These are phyloP conservation scores for Beauveria sp. DNA, from an alignment of 2,329 filamentous ascomycete species.

Conservation along the genomic window DNA sequence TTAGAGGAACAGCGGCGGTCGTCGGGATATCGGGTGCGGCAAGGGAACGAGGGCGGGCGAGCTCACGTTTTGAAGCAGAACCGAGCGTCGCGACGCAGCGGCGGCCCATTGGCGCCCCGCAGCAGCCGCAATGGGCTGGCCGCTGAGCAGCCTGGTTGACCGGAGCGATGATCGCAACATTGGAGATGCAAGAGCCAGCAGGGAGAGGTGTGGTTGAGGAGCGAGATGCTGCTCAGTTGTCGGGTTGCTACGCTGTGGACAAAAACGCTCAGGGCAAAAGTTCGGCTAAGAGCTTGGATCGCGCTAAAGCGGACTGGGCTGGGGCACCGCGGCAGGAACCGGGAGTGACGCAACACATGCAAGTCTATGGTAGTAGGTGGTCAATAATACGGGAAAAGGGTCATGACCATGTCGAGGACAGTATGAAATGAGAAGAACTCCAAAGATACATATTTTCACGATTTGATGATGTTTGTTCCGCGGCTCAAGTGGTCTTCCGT, in stretches of 20 bases:
- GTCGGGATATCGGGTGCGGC: not conserved
- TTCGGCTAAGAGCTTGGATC: conserved; percentile 31
- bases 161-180: conserved; percentile 65
- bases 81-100: conserved; percentile 27
- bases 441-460: no score
- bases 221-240: conserved; percentile 13
- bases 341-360: conserved; percentile 25
- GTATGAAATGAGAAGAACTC: not conserved
- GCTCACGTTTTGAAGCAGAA: conserved; percentile 13
- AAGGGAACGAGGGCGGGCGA: not conserved
- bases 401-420: not conserved
- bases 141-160: conserved; percentile 53
- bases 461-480: not conserved
- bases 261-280: conserved; percentile 39
- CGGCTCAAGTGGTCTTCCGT: no score
- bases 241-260: conserved; percentile 23
- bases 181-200: conserved; percentile 41
- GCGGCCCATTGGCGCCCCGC: conserved; percentile 52
- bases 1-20: not conserved
- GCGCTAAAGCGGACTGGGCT: conserved; percentile 13
- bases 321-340: conserved; percentile 26
- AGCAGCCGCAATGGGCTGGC: conserved; percentile 44
- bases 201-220: conserved; percentile 23
- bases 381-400: not conserved
- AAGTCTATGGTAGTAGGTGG: not conserved